phyloP scores from a whole-genome alignment of 169 alveolate species.

The Fabrea salina region DNA sequence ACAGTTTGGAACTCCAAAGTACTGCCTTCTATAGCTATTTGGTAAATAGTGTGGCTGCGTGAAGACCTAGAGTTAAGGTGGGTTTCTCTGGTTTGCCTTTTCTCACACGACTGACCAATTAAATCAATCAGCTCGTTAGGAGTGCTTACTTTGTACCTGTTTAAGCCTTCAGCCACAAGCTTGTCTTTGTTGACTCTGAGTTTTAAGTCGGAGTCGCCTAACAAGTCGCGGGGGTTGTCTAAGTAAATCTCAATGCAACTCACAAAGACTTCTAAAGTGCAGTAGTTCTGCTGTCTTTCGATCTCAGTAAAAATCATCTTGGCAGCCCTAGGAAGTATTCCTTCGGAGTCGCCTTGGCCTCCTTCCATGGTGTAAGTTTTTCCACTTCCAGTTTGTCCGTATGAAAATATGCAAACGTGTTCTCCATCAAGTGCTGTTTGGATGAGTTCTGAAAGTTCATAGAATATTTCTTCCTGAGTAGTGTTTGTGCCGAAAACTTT shows the following conservation, averaged over 20 bases:
- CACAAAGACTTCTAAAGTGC: conserved; percentile 11
- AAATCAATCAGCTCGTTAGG: conserved; percentile 20
- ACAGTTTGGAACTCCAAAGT: neutral
- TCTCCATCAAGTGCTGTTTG: conserved; percentile 53
- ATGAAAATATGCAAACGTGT: conserved; percentile 51
- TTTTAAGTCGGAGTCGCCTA: neutral
- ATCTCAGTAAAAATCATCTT: conserved; percentile 32
- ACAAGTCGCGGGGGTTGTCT: conserved; percentile 43
- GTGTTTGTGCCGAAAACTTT: conserved; percentile 39
- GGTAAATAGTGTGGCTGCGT: conserved; percentile 46
- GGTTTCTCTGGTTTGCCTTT: conserved; percentile 31
- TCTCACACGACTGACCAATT: conserved; percentile 21
- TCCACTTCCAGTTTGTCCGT: conserved; percentile 59
- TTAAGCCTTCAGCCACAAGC: conserved; percentile 20
- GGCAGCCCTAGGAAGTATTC: conserved; percentile 50
- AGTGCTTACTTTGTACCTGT: conserved; percentile 37
- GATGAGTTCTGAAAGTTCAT: conserved; percentile 37
- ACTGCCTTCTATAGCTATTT: conserved; percentile 35
- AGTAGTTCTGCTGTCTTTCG: conserved; percentile 11
- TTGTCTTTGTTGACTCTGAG: conserved; percentile 30
- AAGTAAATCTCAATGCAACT: conserved; percentile 47
- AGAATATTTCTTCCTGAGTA: conserved; percentile 34
- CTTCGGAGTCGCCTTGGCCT: conserved; percentile 22
- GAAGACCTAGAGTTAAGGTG: conserved; percentile 46
- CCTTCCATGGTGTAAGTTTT: conserved; percentile 60